phyloP scores from a whole-genome alignment of 257 asterid species.

The Solanum pinnatisectum region DNA sequence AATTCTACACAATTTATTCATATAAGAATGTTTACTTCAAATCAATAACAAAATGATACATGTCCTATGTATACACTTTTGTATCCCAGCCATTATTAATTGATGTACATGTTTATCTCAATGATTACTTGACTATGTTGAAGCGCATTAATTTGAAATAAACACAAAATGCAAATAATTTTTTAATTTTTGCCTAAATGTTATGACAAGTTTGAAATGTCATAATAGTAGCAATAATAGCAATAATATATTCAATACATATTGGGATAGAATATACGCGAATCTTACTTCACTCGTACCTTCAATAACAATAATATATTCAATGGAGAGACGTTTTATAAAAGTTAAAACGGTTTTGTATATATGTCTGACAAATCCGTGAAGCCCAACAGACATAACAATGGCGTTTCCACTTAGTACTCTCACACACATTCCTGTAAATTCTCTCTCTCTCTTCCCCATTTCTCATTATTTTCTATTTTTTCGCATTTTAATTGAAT shows the following conservation, averaged over 20 bases:
- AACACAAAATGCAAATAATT: neutral
- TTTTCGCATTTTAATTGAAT: neutral
- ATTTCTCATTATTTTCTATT: neutral
- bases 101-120: neutral
- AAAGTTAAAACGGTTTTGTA: neutral
- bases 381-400: neutral
- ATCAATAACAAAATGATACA: neutral
- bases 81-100: too few relatives aligned
- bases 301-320: too few relatives aligned
- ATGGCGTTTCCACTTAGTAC: neutral
- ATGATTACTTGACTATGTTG: neutral
- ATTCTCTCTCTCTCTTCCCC: neutral
- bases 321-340: neutral
- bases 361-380: neutral
- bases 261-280: neutral
- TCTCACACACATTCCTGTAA: neutral
- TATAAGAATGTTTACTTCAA: too few relatives aligned
- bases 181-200: too few relatives aligned
- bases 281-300: too few relatives aligned
- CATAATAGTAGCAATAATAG: too few relatives aligned
- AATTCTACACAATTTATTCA: neutral
- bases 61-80: too few relatives aligned
- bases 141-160: neutral
- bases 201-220: neutral
- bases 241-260: accelerated